Base-by-base conservation (phyloP, 805 yeast genomes). In the Candida ficus region DNA sequence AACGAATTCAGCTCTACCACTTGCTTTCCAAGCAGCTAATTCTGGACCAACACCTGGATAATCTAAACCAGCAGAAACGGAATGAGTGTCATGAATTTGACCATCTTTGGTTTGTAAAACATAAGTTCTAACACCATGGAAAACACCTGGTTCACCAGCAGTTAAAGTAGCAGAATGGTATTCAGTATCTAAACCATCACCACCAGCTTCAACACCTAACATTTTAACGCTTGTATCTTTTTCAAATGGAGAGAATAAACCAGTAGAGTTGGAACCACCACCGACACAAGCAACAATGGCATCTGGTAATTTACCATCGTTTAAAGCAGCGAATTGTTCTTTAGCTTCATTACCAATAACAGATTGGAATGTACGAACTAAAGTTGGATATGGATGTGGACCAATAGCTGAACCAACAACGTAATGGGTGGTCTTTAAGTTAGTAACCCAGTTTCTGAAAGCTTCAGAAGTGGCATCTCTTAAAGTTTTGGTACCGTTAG, bases 1-100 rank as follows among this genome's bases (percentile, higher is more conserved):
- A 35, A 81, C 64, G 58, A 91, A 93, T 42, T 83, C 71, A 8
- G 95, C 99, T 58, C 99, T 80, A 21, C 97, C 97, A 46, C 83
- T 81, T 40, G 83, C 81, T 64, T 91, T 91, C 98, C 98, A 93
- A 61, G 74, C 78, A 2, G 98, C 95, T 52, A 93, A 73, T 67
- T 93, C 98, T 25, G 99, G 99, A 33, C 99, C 99, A 35, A 93
- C 99, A 66, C 97, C 99, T 20, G 99, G 99, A 62, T 93, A 93
- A 66, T 93, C 99, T 56, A 93, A 74, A 52, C 99, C 99, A 29
- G 99, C 99, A 48, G 96, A 87, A 29, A 93, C 95, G 18, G 98
- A 91, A 63, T 93, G 98, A 10, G 99, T 93, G 60, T 93, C 99
- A 51, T 84, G 95, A 44, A 93, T 87, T 69, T 93, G 99, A 39